Conservation (phyloP, 345 rosid species). For the Sisymbrium altissimum region DNA sequence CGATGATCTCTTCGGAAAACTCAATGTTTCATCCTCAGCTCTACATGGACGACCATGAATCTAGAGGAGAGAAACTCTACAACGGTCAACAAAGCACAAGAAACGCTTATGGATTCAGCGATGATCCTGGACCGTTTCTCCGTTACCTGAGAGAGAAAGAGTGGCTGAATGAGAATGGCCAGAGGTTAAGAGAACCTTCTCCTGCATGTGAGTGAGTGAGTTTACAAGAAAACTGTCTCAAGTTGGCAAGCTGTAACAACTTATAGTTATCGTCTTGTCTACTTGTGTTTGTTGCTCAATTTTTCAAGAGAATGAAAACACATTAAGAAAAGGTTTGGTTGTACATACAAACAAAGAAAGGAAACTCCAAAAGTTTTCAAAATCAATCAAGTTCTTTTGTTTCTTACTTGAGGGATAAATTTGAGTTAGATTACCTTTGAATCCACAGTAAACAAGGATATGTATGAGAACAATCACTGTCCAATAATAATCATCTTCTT, state of each 20-base stretch:
- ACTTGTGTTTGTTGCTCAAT: neutral
- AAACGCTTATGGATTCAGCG: constrained; percentile 45
- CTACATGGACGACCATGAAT: constrained; percentile 33
- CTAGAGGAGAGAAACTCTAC: constrained; percentile 41
- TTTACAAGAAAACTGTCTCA: neutral
- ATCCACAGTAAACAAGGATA: neutral
- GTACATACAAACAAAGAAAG: constrained; percentile 8
- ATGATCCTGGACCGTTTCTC: constrained; percentile 65
- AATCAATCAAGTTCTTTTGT: neutral
- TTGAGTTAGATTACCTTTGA: neutral
- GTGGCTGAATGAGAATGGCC: constrained; percentile 60
- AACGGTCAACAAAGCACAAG: constrained; percentile 49
- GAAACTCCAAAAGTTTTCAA: neutral
- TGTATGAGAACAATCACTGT: neutral
- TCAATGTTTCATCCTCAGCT: constrained; percentile 30
- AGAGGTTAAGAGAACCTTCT: constrained; percentile 48
- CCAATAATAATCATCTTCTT: constrained; percentile 31
- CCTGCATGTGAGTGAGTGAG: constrained; percentile 31
- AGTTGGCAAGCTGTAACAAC: neutral
- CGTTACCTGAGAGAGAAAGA: constrained; percentile 74
- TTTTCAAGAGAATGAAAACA: neutral
- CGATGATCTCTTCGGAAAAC: constrained; percentile 29
- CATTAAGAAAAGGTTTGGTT: neutral
- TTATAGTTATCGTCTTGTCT: neutral
- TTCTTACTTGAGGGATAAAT: neutral